phyloP scores from a whole-genome alignment of 768 basidiomycete genomes.

The Termitomyces sp. region DNA sequence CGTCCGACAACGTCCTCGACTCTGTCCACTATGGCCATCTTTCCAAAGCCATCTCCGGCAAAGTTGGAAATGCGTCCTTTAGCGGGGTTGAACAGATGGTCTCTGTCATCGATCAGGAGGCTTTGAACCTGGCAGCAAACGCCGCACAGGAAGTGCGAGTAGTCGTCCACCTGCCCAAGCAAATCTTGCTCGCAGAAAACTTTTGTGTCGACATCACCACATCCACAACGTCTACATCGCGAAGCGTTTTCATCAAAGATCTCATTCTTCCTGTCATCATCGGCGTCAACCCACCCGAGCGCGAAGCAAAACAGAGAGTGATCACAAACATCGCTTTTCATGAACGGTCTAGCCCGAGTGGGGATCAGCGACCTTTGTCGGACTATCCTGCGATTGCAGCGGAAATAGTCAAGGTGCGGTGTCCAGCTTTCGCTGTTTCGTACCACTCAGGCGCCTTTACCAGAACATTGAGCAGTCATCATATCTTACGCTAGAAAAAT shows the following conservation, averaged over 20 bases:
- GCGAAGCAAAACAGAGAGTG: slow-evolving; percentile 59
- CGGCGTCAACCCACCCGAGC: slow-evolving; percentile 68
- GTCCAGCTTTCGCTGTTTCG: neutral
- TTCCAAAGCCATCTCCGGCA: slow-evolving; percentile 37
- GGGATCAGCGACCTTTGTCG: slow-evolving; percentile 17
- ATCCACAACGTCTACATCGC: neutral
- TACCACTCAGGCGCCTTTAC: neutral
- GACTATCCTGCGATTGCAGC: slow-evolving; percentile 34
- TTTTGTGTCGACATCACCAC: slow-evolving; percentile 36
- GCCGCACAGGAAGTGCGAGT: slow-evolving; percentile 34
- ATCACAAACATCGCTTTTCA: slow-evolving; percentile 45
- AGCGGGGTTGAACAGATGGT: slow-evolving; percentile 29
- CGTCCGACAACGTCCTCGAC: slow-evolving; percentile 45
- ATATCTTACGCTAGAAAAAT: slow-evolving; percentile 58
- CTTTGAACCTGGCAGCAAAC: slow-evolving; percentile 33
- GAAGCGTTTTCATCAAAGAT: slow-evolving; percentile 36
- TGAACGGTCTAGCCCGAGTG: slow-evolving; percentile 19
- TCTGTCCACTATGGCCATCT: slow-evolving; percentile 66
- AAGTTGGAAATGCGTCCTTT: slow-evolving; percentile 16
- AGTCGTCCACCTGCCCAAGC: slow-evolving; percentile 38
- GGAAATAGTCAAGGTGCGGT: slow-evolving; percentile 27
- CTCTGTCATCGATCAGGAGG: slow-evolving; percentile 27
- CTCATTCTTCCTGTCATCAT: slow-evolving; percentile 53
- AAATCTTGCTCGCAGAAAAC: slow-evolving; percentile 43
- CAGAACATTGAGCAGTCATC: slow-evolving; percentile 45